A percentile compares a stretch with the other conserved stretches of the same genome.
phyloP scores from a whole-genome alignment of 306 rosid genomes.

The Vigna mungo region DNA sequence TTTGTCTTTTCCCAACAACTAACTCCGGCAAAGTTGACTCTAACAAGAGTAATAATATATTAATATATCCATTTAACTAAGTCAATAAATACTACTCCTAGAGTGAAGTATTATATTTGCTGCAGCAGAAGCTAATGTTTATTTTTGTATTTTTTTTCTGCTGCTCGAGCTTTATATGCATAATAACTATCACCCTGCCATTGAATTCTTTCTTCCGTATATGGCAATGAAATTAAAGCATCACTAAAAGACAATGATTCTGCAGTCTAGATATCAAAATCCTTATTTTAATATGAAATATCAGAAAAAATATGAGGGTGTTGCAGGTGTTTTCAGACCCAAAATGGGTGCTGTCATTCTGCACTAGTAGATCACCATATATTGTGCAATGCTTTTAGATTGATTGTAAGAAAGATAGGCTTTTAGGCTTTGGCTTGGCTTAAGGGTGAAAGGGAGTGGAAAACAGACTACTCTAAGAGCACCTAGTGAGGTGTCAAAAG shows the following conservation, averaged over 20 bases:
- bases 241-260: conserved; percentile 46
- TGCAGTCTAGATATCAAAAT: conserved; percentile 59
- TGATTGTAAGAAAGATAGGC: conserved; percentile 50
- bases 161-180: conserved; percentile 8
- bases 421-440: conserved; percentile 37
- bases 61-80: conserved; percentile 44
- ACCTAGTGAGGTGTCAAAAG: conserved; percentile 47
- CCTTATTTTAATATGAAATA: conserved; percentile 31
- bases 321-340: conserved; percentile 57
- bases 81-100: conserved; percentile 47
- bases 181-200: conserved; percentile 52
- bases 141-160: conserved; percentile 12
- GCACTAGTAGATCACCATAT: conserved; percentile 45
- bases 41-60: conserved; percentile 1
- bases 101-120: background rate
- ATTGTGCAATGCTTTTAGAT: conserved; percentile 44
- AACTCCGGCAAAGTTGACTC: conserved; percentile 47
- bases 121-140: conserved; percentile 45
- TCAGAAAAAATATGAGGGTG: conserved; percentile 47
- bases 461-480: conserved; percentile 39
- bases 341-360: conserved; percentile 65
- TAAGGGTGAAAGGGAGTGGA: conserved; percentile 47
- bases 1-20: conserved; percentile 50
- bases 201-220: conserved; percentile 51
- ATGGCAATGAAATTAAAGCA: conserved; percentile 45